Base-by-base conservation (phyloP, 306 rosid species). In the Fagus crenata region DNA sequence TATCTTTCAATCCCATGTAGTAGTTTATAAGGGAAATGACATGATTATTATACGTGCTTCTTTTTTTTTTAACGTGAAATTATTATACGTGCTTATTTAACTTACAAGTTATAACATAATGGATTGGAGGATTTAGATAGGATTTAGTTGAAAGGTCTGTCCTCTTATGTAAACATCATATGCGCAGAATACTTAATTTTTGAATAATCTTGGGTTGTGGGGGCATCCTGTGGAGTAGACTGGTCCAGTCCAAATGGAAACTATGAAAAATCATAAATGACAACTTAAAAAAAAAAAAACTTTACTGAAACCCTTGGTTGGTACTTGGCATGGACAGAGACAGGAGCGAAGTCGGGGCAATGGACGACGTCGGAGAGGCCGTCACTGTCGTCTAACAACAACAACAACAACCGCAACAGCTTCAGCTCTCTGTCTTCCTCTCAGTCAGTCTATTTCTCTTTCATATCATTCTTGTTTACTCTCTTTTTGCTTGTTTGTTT, bases 341-440 rank as follows among this genome's bases (percentile, higher is more conserved):
- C 85, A n/a, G 83, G 80, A 39, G 82, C 87, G 49, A 88, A 80
- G 80, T 55, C 49, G 67, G 93, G 93, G 49, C 93, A 89, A 69
- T 93, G 93, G 97, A 81, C 86, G 53, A 69, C 85, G 73, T 69
- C 87, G 14, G 97, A 95, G 82, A 87, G 89, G 83, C 88, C 92
- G 17, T 76, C 93, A 58, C 97, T 86, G 77, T 87, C 96, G 31
- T 93, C 93, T 81, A 85, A 92, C 88, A 89, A 80, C 79, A 6
- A 59, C 67, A 32, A 33, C 86, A 91, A 89, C 82, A 84, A 67
- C 67, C 90, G 73, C 74, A 82, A 85, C 85, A 82, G 89, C 90
- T 89, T 89, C 89, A 87, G 81, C 80, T 86, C 97, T 81, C 84
- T 77, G 79, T 81, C 93, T 67, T 86, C 97, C 55, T 79, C 93